Conservation (phyloP, 2,329 filamentous ascomycete genomes). For the Xylariaceae sp. region DNA sequence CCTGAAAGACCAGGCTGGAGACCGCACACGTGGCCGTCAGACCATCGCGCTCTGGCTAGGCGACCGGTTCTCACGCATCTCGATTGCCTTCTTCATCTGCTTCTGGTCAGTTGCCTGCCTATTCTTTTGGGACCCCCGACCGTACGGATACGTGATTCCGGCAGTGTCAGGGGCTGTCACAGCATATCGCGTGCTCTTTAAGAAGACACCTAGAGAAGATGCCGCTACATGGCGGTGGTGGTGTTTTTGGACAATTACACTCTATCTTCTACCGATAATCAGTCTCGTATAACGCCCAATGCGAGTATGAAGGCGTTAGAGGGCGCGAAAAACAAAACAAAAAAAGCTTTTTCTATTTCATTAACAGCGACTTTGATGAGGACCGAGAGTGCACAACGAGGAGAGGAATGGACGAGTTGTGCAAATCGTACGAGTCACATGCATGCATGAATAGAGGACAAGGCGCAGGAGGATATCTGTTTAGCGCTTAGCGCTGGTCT, state of each 20-base stretch:
- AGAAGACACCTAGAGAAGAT: constrained; percentile 23
- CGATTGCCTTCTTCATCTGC: constrained; percentile 29
- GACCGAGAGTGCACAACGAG: not conserved
- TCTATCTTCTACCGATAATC: constrained; percentile 27
- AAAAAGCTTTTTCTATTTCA: not conserved
- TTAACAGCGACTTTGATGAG: not conserved
- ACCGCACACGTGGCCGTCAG: constrained; percentile 31
- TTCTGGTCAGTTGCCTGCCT: constrained; percentile 27
- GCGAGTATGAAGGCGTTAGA: not conserved
- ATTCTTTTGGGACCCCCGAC: constrained; percentile 26
- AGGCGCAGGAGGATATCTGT: constrained; percentile 17
- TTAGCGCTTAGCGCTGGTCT: constrained; percentile 7
- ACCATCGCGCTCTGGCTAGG: constrained; percentile 34
- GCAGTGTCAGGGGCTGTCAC: constrained; percentile 18
- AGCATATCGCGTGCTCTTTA: constrained; percentile 22
- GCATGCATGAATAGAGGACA: constrained; percentile 17
- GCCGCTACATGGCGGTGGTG: constrained; percentile 28
- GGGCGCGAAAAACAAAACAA: too few relatives aligned
- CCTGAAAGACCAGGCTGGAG: constrained; percentile 35
- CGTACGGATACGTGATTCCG: constrained; percentile 19
- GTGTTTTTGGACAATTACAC: constrained; percentile 29
- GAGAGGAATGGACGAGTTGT: not conserved
- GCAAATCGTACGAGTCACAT: constrained; percentile 21
- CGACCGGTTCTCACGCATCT: constrained; percentile 27
- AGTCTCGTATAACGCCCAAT: constrained; percentile 20